Evolutionary conservation across 176 grass and related monocot genomes (phyloP), one percentile per base, ranked within the genome.

Genomic region (Miscanthus lutarioriparius): DNA sequence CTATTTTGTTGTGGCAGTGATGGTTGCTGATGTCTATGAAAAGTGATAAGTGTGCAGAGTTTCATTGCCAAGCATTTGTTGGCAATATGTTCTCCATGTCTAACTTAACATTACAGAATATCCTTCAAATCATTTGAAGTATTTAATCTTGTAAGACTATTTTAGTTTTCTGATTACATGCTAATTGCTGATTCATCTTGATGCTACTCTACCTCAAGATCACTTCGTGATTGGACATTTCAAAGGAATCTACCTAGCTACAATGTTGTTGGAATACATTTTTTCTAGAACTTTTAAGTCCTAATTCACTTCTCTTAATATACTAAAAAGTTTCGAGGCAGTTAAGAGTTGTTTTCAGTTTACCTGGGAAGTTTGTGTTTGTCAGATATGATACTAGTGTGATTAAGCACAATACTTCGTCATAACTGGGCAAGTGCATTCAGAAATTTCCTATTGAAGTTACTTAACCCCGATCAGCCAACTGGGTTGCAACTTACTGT

Each of bases 401-500:
- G 56, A 84, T 77, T 62, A 62, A 74, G 76, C 80, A 36, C 75
- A 28, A 43, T 88, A 83, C 40, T 45, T 51, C 25, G 25, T 47
- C 41, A 69, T 86, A 83, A 66, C 76, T 44, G 35, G 63, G 78
- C 47, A 62, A 73, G 59, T 76, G 65, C 67, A 61, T 82, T 85
- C 80, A 77, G 67, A 68, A 70, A 41, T 78, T 77, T 68, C 63
- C 67, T 78, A 48, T 87, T 81, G 71, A 80, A 86, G 80, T 84
- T 67, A 78, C 65, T 81, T 77, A 84, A 76, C 37, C 64, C 30
- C 32, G 30, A 73, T 69, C 70, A 71, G 75, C 49, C 36, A 84
- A 87, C 81, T 84, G 70, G 70, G 64, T 73, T 72, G 59, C 44
- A 75, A 84, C 80, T 84, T 84, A 81, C 74, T 22, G 25, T 87